Base-by-base conservation (phyloP, 139 green algal species). In the Trebouxia sp. region DNA sequence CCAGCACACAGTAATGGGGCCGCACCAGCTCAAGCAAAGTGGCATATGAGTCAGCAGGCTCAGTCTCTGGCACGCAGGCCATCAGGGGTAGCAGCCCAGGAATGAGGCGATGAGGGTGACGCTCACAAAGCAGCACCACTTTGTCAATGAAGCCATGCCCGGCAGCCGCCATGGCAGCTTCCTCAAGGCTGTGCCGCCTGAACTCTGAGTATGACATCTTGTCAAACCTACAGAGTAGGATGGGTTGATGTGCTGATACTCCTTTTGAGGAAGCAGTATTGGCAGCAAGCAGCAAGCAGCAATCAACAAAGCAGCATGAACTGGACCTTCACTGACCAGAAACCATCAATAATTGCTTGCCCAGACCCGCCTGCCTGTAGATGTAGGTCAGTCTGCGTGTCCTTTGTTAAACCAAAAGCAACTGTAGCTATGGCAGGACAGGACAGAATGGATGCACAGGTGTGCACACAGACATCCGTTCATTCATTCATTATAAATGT, bases 151-250 rank as follows among this genome's bases (percentile, higher is more conserved):
- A 45, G 15, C 32, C 62, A 43, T 26, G 14, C 17, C 62, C n/a
- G 32, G 62, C 62, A 72, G 62, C 62, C 43, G 62, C 62, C 62
- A 72, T 72, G 62, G 62, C 62, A 72, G 35, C 62, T 72, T 72
- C 62, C 62, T 72, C 32, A 14, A 72, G 35, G 0, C 32, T 72
- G 62, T 72, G 62, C 32, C 43, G 62, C 35, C 35, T 72, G 32
- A 72, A 72, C 11, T 72, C 62, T 35, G 20, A 28, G 62, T 72
- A 72, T 1, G 32, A n/a, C 15, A 35, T 15, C 62, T 72, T 35
- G 3, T 30, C 32, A 43, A 45, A 72, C 37, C 62, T 45, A 65
- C 32, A 45, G 0, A 72, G 62, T 14, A 10, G 10, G 35, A n/a
- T 41, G 37, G 35, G 2, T 53, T 26, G 14, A 53, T 53, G 47